These are phyloP conservation scores for Eutypa lata DNA, from an alignment of 2,329 filamentous ascomycete genomes.

Conservation along the genomic window DNA sequence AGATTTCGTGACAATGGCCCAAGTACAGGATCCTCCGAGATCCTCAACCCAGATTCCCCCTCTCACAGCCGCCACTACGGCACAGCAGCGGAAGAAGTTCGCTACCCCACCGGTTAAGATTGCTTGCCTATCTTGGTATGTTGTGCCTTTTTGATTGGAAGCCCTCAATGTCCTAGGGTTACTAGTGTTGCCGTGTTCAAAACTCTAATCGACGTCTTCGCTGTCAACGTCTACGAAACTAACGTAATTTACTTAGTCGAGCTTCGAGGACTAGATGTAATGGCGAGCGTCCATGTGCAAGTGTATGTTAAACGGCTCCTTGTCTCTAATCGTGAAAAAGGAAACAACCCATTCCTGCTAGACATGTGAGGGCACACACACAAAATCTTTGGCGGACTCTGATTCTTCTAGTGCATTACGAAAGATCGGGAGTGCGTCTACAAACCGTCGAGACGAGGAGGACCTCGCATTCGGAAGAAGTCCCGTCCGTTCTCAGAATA, in stretches of 20 bases:
- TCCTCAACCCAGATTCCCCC: neutral
- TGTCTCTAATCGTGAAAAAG: neutral
- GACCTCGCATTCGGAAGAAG: slow-evolving; percentile 41
- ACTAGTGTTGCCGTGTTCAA: too few relatives aligned
- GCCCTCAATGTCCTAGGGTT: neutral
- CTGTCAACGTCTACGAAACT: neutral
- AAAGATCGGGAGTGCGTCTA: slow-evolving; percentile 41
- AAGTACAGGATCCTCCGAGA: neutral
- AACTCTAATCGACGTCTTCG: too few relatives aligned
- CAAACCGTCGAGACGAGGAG: slow-evolving; percentile 40
- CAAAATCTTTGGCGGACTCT: neutral
- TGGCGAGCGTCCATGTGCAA: slow-evolving; percentile 40
- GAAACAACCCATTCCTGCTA: neutral
- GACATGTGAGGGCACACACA: neutral
- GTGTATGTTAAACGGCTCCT: slow-evolving; percentile 29
- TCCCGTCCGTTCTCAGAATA: slow-evolving; percentile 23
- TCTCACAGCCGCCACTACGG: neutral
- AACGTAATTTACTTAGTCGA: slow-evolving; percentile 30
- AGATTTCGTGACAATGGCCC: neutral
- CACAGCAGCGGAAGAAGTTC: slow-evolving; percentile 35
- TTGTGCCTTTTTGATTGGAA: slow-evolving; percentile 11
- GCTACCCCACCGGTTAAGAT: slow-evolving; percentile 47
- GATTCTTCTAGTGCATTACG: slow-evolving; percentile 33
- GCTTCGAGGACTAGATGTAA: slow-evolving; percentile 45
- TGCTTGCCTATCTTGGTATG: slow-evolving; percentile 49